These are phyloP conservation scores for Misopates orontium DNA, from an alignment of 257 asterid species.

Conservation along the genomic window DNA sequence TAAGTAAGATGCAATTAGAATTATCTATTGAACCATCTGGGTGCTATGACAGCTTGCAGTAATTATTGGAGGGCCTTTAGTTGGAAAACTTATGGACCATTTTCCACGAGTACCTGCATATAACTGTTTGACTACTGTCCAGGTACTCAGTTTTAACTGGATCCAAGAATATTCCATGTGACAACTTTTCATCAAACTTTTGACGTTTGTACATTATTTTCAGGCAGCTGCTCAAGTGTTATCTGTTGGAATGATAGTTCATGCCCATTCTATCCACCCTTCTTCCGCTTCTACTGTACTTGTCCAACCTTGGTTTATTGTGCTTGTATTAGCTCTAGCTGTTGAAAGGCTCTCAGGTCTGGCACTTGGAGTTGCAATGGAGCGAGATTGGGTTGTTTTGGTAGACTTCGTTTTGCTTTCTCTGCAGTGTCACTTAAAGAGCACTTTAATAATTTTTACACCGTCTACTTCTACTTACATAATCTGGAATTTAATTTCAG, in stretches of 20 bases:
- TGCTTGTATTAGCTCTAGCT: constrained; percentile 78
- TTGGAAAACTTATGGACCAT: constrained; percentile 89
- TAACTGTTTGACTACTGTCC: constrained; percentile 64
- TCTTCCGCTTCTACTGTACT: constrained; percentile 53
- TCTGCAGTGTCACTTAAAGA: neutral
- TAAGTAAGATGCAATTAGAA: constrained; percentile 22
- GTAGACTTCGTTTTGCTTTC: constrained; percentile 35
- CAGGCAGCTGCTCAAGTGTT: constrained; percentile 92
- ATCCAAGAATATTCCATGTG: constrained; percentile 19
- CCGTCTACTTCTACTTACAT: constrained; percentile 18
- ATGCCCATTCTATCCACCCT: constrained; percentile 58
- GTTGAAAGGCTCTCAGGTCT: constrained; percentile 89
- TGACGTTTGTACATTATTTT: constrained; percentile 31
- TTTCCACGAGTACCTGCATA: constrained; percentile 87
- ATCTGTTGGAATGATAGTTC: constrained; percentile 84
- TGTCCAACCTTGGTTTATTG: constrained; percentile 81
- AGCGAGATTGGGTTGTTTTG: constrained; percentile 99
- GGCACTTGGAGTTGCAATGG: constrained; percentile 90
- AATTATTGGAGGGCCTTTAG: constrained; percentile 90
- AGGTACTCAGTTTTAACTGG: constrained; percentile 48
- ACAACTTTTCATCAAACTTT: constrained; percentile 16
- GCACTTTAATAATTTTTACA: neutral
- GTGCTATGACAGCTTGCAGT: constrained; percentile 70
- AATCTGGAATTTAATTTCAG: constrained; percentile 42
- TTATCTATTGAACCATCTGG: constrained; percentile 29